Percentiles rank a stretch among this genome's conserved stretches.
These are phyloP conservation scores for Colletotrichum filicis DNA, from an alignment of 2,329 filamentous ascomycete genomes.

Conservation along the genomic window DNA sequence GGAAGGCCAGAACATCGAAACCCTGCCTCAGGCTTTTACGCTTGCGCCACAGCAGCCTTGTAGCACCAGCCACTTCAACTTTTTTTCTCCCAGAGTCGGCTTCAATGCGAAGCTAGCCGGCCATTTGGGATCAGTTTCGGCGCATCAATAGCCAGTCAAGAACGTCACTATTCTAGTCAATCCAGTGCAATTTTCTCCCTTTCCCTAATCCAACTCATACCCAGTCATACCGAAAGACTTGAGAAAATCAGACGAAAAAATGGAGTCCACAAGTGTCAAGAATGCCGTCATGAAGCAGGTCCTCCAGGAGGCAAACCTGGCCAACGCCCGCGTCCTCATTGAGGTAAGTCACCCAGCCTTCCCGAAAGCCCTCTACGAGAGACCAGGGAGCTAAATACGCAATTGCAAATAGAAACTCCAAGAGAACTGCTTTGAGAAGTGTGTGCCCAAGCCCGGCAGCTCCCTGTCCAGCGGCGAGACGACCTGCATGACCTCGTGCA, in stretches of 20 bases:
- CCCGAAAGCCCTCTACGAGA: not conserved
- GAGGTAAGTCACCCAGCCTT: constrained; percentile 62
- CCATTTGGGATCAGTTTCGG: not conserved
- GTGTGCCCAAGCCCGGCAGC: constrained; percentile 75
- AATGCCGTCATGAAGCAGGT: constrained; percentile 74
- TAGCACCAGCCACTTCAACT: constrained; percentile 23
- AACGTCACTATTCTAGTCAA: constrained; percentile 1
- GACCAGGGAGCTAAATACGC: not conserved
- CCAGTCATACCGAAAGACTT: not conserved
- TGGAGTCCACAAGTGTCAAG: constrained; percentile 70
- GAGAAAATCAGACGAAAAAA: constrained; percentile 42
- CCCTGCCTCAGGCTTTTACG: constrained; percentile 13
- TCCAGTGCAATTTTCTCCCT: not conserved
- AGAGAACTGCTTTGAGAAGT: constrained; percentile 83
- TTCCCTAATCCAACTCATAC: constrained; percentile 20
- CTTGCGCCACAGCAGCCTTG: constrained; percentile 27
- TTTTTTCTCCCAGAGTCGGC: constrained; percentile 7
- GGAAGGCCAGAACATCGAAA: not conserved
- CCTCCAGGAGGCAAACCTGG: constrained; percentile 71
- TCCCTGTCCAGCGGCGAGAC: constrained; percentile 75
- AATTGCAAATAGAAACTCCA: constrained; percentile 74
- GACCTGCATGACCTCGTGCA: constrained; percentile 78
- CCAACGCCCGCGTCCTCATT: constrained; percentile 77
- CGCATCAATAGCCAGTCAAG: not conserved
- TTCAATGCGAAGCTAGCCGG: constrained; percentile 16